Evolutionary conservation across 768 basidiomycete species (phyloP).

Genomic region (Leucogyrophana mollusca): DNA sequence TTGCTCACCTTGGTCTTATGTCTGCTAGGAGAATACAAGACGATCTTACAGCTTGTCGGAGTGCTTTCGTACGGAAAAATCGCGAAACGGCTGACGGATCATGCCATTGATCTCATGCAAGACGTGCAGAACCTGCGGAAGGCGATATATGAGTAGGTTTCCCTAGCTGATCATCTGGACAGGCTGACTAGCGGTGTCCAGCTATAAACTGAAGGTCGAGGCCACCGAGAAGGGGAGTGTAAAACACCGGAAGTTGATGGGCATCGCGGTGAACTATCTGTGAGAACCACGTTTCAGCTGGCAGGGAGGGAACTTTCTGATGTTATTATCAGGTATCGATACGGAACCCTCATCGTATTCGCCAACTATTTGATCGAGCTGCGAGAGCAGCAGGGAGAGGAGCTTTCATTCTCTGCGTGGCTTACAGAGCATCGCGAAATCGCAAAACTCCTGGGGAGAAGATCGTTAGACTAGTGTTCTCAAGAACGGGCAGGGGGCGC

Average conservation of each 20-base stretch:
- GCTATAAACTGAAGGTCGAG: slow-evolving; percentile 89
- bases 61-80: slow-evolving; percentile 90
- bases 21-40: slow-evolving; percentile 90
- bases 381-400: slow-evolving; percentile 36
- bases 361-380: slow-evolving; percentile 91
- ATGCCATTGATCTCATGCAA: slow-evolving; percentile 89
- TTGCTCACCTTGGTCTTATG: slow-evolving; percentile 1
- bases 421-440: slow-evolving; percentile 83
- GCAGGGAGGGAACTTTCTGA: slow-evolving; percentile 8
- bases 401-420: slow-evolving; percentile 77
- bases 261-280: slow-evolving; percentile 87
- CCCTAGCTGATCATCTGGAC: slow-evolving; percentile 3
- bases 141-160: slow-evolving; percentile 87
- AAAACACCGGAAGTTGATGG: slow-evolving; percentile 75
- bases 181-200: slow-evolving; percentile 27
- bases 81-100: slow-evolving; percentile 88
- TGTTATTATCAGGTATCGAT: slow-evolving; percentile 59
- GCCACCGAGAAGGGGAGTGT: slow-evolving; percentile 74
- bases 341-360: slow-evolving; percentile 90
- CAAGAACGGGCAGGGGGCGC: neutral
- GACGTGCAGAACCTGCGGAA: slow-evolving; percentile 96
- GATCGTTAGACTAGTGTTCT: slow-evolving; percentile 59
- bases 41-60: slow-evolving; percentile 90
- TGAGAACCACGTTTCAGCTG: slow-evolving; percentile 32
- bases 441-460: slow-evolving; percentile 62